These are phyloP conservation scores for Globisporangium emineosum DNA, from an alignment of 352 stramenopile species.

Conservation along the genomic window DNA sequence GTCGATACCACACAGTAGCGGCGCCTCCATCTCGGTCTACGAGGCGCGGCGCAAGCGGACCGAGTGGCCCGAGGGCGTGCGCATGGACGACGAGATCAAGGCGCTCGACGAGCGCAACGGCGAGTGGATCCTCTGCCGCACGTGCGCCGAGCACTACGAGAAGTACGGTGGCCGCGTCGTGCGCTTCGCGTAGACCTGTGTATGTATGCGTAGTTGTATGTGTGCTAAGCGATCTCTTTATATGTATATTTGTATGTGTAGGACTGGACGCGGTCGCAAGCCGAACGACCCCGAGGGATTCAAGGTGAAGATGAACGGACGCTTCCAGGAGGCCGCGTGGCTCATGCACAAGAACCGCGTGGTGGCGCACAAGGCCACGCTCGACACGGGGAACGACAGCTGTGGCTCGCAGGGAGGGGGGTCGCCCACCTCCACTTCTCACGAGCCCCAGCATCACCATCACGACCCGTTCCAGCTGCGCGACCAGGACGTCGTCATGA, in stretches of 20 bases:
- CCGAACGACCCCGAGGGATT: constrained; percentile 65
- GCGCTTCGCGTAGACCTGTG: background rate
- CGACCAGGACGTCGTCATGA: constrained; percentile 7
- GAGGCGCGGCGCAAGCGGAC: constrained; percentile 46
- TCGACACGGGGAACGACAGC: constrained; percentile 16
- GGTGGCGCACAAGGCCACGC: constrained; percentile 32
- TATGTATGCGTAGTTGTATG: background rate
- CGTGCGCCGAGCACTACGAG: constrained; percentile 53
- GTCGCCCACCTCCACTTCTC: background rate
- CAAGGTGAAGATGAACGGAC: constrained; percentile 74
- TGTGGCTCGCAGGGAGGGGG: constrained; percentile 14
- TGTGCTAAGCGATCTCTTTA: constrained; percentile 5
- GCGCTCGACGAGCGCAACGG: constrained; percentile 53
- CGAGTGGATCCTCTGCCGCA: constrained; percentile 67
- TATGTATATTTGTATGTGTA: constrained; percentile 20
- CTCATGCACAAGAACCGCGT: constrained; percentile 67
- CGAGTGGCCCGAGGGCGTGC: constrained; percentile 53
- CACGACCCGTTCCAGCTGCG: constrained; percentile 13
- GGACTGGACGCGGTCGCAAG: constrained; percentile 45
- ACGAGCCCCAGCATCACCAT: background rate
- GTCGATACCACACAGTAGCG: background rate
- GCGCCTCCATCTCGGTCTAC: constrained; percentile 19
- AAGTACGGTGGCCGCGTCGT: constrained; percentile 20
- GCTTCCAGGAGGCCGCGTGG: constrained; percentile 61
- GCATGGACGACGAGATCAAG: constrained; percentile 46